Evolutionary conservation across 1,284 basidiomycete species (phyloP).

Genomic region (Trichosporon faecale): DNA sequence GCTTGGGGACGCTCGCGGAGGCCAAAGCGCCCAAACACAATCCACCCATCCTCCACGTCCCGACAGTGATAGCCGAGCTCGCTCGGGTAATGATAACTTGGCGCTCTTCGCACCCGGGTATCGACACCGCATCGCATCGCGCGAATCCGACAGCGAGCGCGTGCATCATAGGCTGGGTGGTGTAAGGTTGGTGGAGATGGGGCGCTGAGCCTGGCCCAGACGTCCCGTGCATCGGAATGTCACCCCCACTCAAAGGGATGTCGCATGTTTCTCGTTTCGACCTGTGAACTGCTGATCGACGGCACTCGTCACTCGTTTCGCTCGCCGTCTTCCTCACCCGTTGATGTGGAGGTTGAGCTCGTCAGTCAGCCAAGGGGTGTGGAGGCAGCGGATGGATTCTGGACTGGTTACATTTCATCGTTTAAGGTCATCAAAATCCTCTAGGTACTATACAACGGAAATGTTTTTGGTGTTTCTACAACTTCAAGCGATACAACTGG

Average conservation of each 20-base stretch:
- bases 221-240: background rate
- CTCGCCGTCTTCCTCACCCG: too few relatives aligned
- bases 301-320: too few relatives aligned
- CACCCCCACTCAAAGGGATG: background rate
- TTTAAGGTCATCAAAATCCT: too few relatives aligned
- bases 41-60: background rate
- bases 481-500: too few relatives aligned
- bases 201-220: background rate
- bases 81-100: background rate
- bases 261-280: constrained; percentile 3
- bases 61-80: background rate
- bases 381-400: too few relatives aligned
- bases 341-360: background rate
- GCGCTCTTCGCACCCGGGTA: background rate
- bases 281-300: background rate
- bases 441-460: too few relatives aligned
- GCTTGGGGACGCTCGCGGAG: background rate
- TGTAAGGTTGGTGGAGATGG: too few relatives aligned
- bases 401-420: too few relatives aligned
- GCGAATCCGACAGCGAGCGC: too few relatives aligned
- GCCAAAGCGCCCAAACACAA: background rate
- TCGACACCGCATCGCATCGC: background rate
- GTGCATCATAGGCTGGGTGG: too few relatives aligned
- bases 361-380: too few relatives aligned
- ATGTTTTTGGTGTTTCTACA: too few relatives aligned